These are phyloP conservation scores for Striga asiatica DNA, from an alignment of 257 asterid species.

Conservation along the genomic window DNA sequence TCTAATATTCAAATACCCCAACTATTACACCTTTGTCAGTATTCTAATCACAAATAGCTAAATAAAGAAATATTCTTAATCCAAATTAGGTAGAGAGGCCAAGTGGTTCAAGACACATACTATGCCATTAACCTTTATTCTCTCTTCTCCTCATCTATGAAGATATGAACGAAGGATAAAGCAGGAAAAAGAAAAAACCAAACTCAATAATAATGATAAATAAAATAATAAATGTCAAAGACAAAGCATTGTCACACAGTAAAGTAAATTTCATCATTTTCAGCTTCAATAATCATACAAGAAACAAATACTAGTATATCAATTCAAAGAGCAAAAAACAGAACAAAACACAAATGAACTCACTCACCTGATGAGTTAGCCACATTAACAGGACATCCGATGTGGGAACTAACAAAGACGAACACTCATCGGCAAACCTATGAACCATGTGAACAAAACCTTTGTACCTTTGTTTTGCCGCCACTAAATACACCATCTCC, in stretches of 20 bases:
- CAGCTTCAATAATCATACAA: too few relatives aligned
- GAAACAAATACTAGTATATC: too few relatives aligned
- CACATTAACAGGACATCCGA: conserved; percentile 75
- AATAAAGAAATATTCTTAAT: not conserved
- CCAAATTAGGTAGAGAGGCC: not conserved
- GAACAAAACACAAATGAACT: not conserved
- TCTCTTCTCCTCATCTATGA: too few relatives aligned
- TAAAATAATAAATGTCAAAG: too few relatives aligned
- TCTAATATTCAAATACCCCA: conserved; percentile 9
- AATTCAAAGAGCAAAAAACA: too few relatives aligned
- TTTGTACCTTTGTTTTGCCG: conserved; percentile 71
- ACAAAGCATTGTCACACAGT: too few relatives aligned
- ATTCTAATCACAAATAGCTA: not conserved
- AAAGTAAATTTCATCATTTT: too few relatives aligned
- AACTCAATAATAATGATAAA: too few relatives aligned
- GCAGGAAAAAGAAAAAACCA: too few relatives aligned
- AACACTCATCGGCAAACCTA: conserved; percentile 42
- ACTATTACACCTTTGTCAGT: conserved; percentile 2
- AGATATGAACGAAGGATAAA: too few relatives aligned
- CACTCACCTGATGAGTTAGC: conserved; percentile 72
- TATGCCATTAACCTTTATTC: too few relatives aligned
- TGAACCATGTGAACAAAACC: conserved; percentile 54
- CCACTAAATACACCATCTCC: conserved; percentile 68
- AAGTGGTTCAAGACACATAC: too few relatives aligned
- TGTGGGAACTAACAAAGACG: conserved; percentile 60